phyloP scores from a whole-genome alignment of 2,329 filamentous ascomycete species.

The Colletotrichum magnum region DNA sequence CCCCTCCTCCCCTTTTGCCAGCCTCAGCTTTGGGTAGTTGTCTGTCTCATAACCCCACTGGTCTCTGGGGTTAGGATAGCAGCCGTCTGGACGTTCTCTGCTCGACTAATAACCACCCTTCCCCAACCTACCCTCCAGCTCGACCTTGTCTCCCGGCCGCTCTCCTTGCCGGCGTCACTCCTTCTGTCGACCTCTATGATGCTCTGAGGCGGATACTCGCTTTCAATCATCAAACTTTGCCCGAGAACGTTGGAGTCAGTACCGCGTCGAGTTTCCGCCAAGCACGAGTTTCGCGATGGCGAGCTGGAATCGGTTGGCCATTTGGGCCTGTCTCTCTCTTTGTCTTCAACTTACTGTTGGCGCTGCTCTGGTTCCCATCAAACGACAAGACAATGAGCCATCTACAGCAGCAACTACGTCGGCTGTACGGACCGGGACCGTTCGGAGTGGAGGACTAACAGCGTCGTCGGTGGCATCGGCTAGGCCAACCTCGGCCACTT shows the following conservation, averaged over 20 bases:
- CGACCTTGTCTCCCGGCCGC: constrained; percentile 5
- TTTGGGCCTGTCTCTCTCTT: constrained; percentile 56
- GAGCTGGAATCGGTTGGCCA: constrained; percentile 52
- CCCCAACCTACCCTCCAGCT: constrained; percentile 10
- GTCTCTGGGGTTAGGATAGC: constrained; percentile 27
- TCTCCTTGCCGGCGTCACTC: constrained; percentile 25
- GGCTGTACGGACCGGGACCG: constrained; percentile 22
- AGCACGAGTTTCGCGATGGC: constrained; percentile 24
- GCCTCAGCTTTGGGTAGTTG: constrained; percentile 28
- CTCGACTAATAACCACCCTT: constrained; percentile 25
- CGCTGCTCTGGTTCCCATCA: constrained; percentile 49
- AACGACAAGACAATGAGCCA: constrained; percentile 51
- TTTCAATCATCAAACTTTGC: constrained; percentile 4
- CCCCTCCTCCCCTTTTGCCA: constrained; percentile 28
- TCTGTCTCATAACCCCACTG: constrained; percentile 33
- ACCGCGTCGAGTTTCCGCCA: background rate
- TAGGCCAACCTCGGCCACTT: constrained; percentile 15
- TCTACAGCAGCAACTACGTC: constrained; percentile 43
- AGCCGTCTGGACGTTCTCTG: constrained; percentile 16
- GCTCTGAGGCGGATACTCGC: constrained; percentile 10
- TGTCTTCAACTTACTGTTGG: constrained; percentile 55
- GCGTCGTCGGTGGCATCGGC: background rate
- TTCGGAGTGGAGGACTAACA: constrained; percentile 11
- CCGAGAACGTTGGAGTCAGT: background rate
- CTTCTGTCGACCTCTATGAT: constrained; percentile 23